Base-by-base conservation (phyloP, 345 rosid genomes). In the Kernera saxatilis region DNA sequence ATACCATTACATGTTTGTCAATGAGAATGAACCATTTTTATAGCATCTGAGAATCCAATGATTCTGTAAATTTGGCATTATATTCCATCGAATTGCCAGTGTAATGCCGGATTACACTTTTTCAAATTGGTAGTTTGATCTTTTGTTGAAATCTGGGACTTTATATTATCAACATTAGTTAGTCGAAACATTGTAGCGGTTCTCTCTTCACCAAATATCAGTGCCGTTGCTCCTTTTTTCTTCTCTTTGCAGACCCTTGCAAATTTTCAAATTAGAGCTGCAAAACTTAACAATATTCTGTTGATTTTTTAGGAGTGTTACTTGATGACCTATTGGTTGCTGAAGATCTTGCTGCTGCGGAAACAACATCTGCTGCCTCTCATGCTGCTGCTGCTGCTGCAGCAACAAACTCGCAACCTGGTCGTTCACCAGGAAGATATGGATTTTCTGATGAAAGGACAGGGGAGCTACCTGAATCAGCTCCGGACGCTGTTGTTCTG, bases 251-350 rank as follows among this genome's bases (percentile, higher is more conserved):
- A 74, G 35, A 36, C 17, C 14, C 9, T 0, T 8, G 39, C 59
- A 10, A 50, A 6, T 29, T 55, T 45, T 5, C 10, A 6, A 69
- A 74, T 9, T 41, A 33, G 57, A 6, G 48, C 35, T 55, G 44
- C 60, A 21, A n/a, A 60, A 29, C 25, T 32, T 67, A 35, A 67
- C 69, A 8, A 39, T 67, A 43, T 2, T 23, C 40, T 64, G 8
- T 70, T 73, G 69, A 17, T 83, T 60, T 69, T 81, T 19, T 57
- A 92, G 99, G 99, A 57, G 98, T 90, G 75, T 77, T 94, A 84
- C 97, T 91, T 70, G 99, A 91, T 88, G 99, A 94, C 79, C 83
- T 94, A 58, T 89, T 94, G 78, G 96, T 92, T 64, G 92, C 97
- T 72, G 99, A 94, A 80, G 99, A 94, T 81, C 86, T 87, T 61